phyloP scores from a whole-genome alignment of 2,329 filamentous ascomycete genomes.

The Penicillium sp. region DNA sequence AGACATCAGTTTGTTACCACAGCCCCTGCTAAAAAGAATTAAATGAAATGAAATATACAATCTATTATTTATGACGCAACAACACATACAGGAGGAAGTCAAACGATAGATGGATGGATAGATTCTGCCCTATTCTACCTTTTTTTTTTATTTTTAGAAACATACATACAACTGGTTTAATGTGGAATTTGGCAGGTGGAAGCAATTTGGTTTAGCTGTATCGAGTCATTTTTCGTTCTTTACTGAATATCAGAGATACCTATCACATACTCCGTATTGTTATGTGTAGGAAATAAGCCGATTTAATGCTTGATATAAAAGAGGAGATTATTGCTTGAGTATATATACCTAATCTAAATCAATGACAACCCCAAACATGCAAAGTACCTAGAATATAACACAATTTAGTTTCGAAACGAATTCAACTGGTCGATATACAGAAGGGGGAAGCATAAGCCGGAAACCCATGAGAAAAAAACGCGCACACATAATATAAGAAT shows the following conservation, averaged over 20 bases:
- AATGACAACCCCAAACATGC: not conserved
- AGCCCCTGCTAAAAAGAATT: not conserved
- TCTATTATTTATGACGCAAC: not conserved
- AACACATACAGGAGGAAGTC: not conserved
- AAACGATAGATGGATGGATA: not conserved
- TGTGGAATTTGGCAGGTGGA: constrained; percentile 1
- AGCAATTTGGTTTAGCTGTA: not conserved
- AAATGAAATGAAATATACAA: not conserved
- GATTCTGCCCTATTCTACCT: not conserved
- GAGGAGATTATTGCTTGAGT: constrained; percentile 12
- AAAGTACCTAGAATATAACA: not conserved
- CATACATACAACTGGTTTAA: not conserved
- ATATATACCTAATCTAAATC: constrained; percentile 6
- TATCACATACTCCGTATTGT: not conserved
- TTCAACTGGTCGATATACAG: not conserved
- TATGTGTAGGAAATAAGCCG: too few species aligned
- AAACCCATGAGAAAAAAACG: not conserved
- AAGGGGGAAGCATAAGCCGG: not conserved
- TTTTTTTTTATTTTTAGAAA: not conserved
- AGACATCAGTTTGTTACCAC: not conserved
- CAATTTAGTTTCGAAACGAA: not conserved
- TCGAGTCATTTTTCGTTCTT: not conserved
- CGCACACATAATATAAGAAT: too few species aligned
- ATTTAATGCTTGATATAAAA: too few species aligned
- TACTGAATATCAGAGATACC: not conserved